Evolutionary conservation across 192 early-diverging fungal genomes (phyloP).

Genomic region (Coemansia sp.): DNA sequence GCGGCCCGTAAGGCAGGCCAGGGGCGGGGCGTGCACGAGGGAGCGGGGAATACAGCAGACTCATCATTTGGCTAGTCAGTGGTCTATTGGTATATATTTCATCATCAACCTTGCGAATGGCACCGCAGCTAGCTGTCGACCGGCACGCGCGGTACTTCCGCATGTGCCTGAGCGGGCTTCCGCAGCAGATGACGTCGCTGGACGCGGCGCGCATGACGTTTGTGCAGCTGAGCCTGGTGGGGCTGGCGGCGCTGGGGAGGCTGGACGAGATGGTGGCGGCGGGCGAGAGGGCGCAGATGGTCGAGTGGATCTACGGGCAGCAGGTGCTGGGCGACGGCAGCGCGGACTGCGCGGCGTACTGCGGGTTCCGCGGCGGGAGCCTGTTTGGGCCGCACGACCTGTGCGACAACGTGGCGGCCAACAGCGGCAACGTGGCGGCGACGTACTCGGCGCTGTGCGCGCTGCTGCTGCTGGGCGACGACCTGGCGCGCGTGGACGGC

Average conservation of each 20-base stretch:
- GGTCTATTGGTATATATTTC: background rate
- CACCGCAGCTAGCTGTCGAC: constrained; percentile 43
- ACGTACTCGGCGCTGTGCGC: constrained; percentile 87
- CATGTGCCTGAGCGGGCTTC: constrained; percentile 64
- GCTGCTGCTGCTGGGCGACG: constrained; percentile 84
- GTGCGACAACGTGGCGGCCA: constrained; percentile 25
- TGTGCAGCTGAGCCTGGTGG: constrained; percentile 75
- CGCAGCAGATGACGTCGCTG: constrained; percentile 59
- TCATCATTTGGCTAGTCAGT: no score
- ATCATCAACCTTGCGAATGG: background rate
- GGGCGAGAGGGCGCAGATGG: constrained; percentile 60
- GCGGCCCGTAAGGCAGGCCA: no score
- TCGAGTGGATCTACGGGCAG: constrained; percentile 97
- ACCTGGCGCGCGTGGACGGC: constrained; percentile 76
- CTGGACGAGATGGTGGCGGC: constrained; percentile 54
- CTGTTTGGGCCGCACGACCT: constrained; percentile 38
- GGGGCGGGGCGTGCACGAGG: no score
- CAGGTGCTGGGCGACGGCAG: constrained; percentile 56
- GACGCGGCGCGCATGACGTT: constrained; percentile 87
- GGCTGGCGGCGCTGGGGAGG: constrained; percentile 74
- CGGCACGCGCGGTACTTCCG: constrained; percentile 72
- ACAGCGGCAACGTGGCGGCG: constrained; percentile 62
- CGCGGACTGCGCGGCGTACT: constrained; percentile 15
- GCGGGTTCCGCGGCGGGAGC: constrained; percentile 55
- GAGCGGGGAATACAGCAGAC: no score